phyloP scores from a whole-genome alignment of 2,329 filamentous ascomycete genomes.

The Ascochyta fabae region DNA sequence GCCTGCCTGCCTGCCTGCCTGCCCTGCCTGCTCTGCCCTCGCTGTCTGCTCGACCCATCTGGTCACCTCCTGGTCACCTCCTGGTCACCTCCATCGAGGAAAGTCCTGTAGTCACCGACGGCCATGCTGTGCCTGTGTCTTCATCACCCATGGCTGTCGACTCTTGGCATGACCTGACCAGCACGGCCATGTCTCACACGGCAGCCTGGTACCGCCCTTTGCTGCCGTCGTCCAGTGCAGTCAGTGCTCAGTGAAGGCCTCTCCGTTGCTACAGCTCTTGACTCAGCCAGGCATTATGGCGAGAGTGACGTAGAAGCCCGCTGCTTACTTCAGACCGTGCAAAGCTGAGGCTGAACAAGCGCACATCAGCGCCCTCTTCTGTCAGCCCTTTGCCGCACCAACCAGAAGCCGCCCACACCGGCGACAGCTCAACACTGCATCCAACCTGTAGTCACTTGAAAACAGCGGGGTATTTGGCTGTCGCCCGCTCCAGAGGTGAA shows the following conservation, averaged over 20 bases:
- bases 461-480: neutral
- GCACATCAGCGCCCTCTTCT: constrained; percentile 11
- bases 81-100: neutral
- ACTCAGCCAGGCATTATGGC: neutral
- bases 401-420: neutral
- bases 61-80: neutral
- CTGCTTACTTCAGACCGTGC: neutral
- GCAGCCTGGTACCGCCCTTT: constrained; percentile 14
- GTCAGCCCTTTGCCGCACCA: constrained; percentile 12
- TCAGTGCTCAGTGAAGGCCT: neutral
- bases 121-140: no score
- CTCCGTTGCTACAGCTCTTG: neutral
- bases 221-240: neutral
- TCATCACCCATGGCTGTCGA: no score
- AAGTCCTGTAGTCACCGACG: neutral
- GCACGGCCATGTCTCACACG: neutral
- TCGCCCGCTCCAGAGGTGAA: neutral
- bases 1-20: neutral
- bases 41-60: neutral
- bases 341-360: constrained; percentile 4
- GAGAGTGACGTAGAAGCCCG: neutral
- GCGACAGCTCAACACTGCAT: neutral
- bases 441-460: neutral
- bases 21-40: neutral
- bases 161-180: no score